These are phyloP conservation scores for Tetragonia tetragonoides DNA, from an alignment of 148 eudicot genomes.

Conservation along the genomic window DNA sequence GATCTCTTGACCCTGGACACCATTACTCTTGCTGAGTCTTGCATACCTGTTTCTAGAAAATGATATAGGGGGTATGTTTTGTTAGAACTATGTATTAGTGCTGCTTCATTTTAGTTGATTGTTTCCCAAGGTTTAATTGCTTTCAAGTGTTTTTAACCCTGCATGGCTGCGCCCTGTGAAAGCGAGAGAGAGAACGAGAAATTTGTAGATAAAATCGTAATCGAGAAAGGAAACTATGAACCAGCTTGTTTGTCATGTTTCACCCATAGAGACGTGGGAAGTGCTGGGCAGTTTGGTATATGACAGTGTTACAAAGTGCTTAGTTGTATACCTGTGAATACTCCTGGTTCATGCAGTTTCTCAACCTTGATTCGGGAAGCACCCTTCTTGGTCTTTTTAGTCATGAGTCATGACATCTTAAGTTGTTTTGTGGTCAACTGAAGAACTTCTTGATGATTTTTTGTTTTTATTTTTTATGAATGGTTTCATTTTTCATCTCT, in stretches of 20 bases:
- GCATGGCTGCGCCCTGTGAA: not conserved
- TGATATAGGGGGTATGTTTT: conserved; percentile 32
- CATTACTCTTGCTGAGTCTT: not conserved
- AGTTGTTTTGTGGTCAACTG: not conserved
- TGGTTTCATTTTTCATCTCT: not conserved
- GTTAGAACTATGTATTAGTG: not conserved
- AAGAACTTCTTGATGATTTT: not conserved
- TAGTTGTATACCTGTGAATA: not conserved
- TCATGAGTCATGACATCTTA: not conserved
- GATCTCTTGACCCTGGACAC: conserved; percentile 24
- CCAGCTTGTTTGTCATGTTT: not conserved
- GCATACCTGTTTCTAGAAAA: conserved; percentile 14
- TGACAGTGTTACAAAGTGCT: too few relatives aligned
- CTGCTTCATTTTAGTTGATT: not conserved
- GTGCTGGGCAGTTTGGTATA: not conserved
- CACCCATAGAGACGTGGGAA: not conserved
- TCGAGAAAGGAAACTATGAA: not conserved
- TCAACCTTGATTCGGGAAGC: not conserved
- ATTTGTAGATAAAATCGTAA: not conserved
- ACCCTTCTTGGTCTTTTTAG: not conserved
- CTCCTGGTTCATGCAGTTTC: not conserved
- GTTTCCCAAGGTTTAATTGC: not conserved
- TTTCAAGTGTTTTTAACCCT: not conserved
- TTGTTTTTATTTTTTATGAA: not conserved
- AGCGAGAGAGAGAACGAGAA: not conserved